These are phyloP conservation scores for Coemansia sp. DNA, from an alignment of 192 early-diverging fungal species.

Conservation along the genomic window DNA sequence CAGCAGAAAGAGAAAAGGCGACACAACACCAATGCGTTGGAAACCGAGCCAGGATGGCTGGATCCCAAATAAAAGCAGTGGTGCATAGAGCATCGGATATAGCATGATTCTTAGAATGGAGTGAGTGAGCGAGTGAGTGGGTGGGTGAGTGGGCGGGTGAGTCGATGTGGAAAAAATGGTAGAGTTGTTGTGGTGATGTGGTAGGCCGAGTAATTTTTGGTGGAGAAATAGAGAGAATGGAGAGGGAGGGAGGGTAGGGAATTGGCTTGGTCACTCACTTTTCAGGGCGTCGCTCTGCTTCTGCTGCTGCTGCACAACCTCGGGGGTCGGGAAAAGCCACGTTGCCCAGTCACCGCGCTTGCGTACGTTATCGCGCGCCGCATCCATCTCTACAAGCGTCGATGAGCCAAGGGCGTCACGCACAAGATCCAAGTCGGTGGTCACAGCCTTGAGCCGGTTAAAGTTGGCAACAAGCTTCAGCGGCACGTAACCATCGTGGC, in stretches of 20 bases:
- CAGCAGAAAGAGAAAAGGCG: too few relatives aligned
- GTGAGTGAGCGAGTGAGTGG: too few relatives aligned
- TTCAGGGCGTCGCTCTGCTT: constrained; percentile 36
- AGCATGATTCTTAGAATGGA: too few relatives aligned
- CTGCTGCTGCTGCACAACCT: constrained; percentile 47
- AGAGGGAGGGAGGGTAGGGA: constrained; percentile 15
- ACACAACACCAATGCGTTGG: too few relatives aligned
- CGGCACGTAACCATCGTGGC: constrained; percentile 77
- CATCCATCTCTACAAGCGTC: constrained; percentile 59
- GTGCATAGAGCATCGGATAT: too few relatives aligned
- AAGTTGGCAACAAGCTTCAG: constrained; percentile 78
- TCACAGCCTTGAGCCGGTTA: constrained; percentile 78
- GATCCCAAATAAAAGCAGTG: too few relatives aligned
- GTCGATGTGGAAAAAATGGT: too few relatives aligned
- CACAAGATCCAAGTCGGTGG: constrained; percentile 62
- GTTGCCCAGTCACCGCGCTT: constrained; percentile 78
- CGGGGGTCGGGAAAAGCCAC: constrained; percentile 76
- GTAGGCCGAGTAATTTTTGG: too few relatives aligned
- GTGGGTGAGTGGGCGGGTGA: too few relatives aligned
- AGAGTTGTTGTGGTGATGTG: too few relatives aligned
- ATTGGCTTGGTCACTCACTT: constrained; percentile 41
- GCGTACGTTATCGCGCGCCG: constrained; percentile 55
- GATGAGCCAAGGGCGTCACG: constrained; percentile 54
- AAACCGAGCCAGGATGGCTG: too few relatives aligned
- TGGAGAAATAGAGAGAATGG: neutral